A percentile compares a stretch with the other conserved stretches of the same genome.
phyloP scores from a whole-genome alignment of 148 eudicot genomes.

The Chenopodium berlandieri region DNA sequence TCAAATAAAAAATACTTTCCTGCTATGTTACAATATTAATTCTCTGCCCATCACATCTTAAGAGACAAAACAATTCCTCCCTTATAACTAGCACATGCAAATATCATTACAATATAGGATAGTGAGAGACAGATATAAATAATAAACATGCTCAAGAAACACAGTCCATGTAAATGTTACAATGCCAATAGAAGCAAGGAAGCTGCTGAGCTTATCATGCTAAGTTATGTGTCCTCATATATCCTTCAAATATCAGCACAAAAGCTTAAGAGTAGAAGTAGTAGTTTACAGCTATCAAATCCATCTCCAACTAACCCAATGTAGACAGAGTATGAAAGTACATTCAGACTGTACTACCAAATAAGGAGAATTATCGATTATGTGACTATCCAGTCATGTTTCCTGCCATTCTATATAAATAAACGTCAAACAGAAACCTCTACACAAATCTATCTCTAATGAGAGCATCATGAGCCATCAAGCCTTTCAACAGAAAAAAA shows the following conservation, averaged over 20 bases:
- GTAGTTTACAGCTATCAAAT: neutral
- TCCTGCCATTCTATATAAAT: neutral
- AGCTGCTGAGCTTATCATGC: neutral
- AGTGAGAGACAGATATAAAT: neutral
- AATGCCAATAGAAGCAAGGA: neutral
- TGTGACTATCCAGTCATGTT: neutral
- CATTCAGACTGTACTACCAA: neutral
- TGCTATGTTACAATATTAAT: neutral
- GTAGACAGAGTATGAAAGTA: neutral
- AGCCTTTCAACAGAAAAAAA: slow-evolving; percentile 1
- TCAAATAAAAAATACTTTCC: neutral
- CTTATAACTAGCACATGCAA: neutral
- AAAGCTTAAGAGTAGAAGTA: too few relatives aligned
- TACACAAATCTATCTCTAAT: neutral
- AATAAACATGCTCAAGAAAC: neutral
- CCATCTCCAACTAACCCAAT: neutral
- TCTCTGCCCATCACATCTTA: neutral
- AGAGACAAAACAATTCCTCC: neutral
- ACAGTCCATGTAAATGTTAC: neutral
- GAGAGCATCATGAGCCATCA: neutral
- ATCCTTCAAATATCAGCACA: neutral
- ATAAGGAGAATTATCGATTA: neutral
- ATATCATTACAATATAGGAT: neutral
- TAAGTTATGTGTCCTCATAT: neutral
- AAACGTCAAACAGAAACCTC: neutral